These are phyloP conservation scores for Isoetes engelmannii DNA, from an alignment of 83 land plant species.

Conservation along the genomic window DNA sequence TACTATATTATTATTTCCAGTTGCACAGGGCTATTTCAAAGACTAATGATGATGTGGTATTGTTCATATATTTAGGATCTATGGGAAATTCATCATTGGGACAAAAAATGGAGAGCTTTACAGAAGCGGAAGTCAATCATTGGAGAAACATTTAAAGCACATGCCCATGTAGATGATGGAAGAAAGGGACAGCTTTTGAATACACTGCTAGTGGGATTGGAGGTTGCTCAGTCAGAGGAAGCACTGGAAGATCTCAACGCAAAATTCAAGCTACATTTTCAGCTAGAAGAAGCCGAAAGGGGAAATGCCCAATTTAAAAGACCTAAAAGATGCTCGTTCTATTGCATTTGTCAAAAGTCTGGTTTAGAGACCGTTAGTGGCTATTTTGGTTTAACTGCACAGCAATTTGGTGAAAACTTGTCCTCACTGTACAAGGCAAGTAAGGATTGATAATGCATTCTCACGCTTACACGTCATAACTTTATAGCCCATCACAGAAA, in stretches of 20 bases:
- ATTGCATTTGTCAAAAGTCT: conserved; percentile 62
- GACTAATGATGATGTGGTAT: not conserved
- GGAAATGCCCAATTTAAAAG: conserved; percentile 82
- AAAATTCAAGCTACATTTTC: conserved; percentile 84
- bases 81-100: conserved; percentile 71
- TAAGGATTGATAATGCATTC: not conserved
- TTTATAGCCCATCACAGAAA: conserved; percentile 23
- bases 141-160: conserved; percentile 50
- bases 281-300: conserved; percentile 71
- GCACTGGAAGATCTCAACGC: conserved; percentile 84
- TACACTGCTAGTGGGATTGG: conserved; percentile 45
- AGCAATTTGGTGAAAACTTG: conserved; percentile 61
- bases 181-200: conserved; percentile 48
- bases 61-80: conserved; percentile 38
- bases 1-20: not conserved
- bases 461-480: not conserved
- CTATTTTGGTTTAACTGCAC: conserved; percentile 70
- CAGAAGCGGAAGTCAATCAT: conserved; percentile 68
- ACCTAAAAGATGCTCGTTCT: conserved; percentile 61
- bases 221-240: conserved; percentile 60
- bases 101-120: conserved; percentile 74
- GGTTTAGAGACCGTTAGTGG: conserved; percentile 63
- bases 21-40: not conserved
- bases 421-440: conserved; percentile 48
- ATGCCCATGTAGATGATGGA: conserved; percentile 42